These are phyloP conservation scores for Auxenochlorella pyrenoidosa DNA, from an alignment of 139 green algal genomes.

Conservation along the genomic window DNA sequence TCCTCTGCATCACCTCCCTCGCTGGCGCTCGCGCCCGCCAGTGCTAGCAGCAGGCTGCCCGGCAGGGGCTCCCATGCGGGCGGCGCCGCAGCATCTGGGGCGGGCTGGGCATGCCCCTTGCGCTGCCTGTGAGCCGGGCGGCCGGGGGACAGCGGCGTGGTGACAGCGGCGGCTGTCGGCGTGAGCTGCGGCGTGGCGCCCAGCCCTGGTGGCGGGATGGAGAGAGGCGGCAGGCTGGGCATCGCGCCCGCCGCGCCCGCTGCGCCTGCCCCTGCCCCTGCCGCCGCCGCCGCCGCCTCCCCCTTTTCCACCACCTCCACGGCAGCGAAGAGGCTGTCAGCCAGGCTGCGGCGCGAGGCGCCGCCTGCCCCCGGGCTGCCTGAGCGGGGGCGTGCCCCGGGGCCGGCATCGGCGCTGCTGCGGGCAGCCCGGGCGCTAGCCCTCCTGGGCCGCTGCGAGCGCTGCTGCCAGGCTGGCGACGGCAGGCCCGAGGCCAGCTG, in stretches of 20 bases:
- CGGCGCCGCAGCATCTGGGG: not conserved
- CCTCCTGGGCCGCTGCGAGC: not conserved
- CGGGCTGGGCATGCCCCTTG: not conserved
- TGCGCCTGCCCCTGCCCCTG: not conserved
- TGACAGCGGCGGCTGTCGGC: not conserved
- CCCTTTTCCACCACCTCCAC: not conserved
- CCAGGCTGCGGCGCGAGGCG: not conserved
- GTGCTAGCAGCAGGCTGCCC: not conserved
- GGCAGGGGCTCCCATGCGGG: not conserved
- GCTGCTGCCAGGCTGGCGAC: not conserved
- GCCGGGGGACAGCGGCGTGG: constrained; percentile 3
- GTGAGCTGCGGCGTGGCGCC: not conserved
- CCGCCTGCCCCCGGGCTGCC: not conserved
- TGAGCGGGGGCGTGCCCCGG: not conserved
- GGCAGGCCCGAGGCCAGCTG: not conserved
- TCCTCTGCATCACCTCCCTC: not conserved
- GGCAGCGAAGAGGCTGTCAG: not conserved
- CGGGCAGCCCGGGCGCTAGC: too few species aligned
- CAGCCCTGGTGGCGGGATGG: not conserved
- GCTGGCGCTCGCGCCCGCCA: not conserved
- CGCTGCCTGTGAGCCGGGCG: constrained; percentile 7
- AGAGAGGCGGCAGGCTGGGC: not conserved
- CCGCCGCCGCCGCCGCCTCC: not conserved
- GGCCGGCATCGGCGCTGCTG: too few species aligned
- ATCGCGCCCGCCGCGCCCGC: not conserved